Evolutionary conservation across 2,329 filamentous ascomycete genomes (phyloP), one percentile per base, ranked within the genome.

Genomic region (Pseudocercospora vitis): DNA sequence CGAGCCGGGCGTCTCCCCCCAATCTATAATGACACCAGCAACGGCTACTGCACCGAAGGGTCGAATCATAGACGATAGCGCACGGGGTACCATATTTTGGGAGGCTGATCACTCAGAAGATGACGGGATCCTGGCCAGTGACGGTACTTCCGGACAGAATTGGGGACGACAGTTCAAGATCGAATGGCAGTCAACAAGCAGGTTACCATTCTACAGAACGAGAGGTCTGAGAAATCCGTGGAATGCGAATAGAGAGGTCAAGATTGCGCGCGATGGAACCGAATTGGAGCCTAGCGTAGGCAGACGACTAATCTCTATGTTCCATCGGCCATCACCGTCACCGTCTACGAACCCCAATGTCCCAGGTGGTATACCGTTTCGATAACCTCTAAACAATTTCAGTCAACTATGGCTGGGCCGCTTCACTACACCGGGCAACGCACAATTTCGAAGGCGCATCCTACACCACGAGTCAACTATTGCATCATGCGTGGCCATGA

Each of bases 71-170:
- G 90, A 96, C 65, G 92, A 97, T 68, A 91, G 89, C 3, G 87
- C 89, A 0, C 82, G 92, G n/a, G 92, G 92, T 0, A 96, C 91
- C 0, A 96, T 96, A 33, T 97, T 97, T 66, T 97, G 92, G 92
- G 92, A 97, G 70, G 86, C 86, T 5, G 86, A 92, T 46, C 72
- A 78, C 26, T 81, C 82, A 0, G 84, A 84, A 16, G 75, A 75
- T 39, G 77, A 73, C 7, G 48, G 70, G 16, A 74, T 64, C 67
- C 64, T 48, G 7, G 61, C 60, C 6, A 70, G 71, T 5, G 70
- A 73, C 18, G 66, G 70, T 14, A 1, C 73, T 77, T 78, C 26
- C 18, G 61, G 64, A 2, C 88, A 90, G 68, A 82, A 86, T 7
- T 95, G 91, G 85, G 91, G 92, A 11, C 95, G 91, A 64, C 91